Percentiles rank a stretch among this genome's conserved stretches.
Evolutionary conservation across 371 early-diverging fungal genomes (phyloP).

Genomic region (Mucor plumbeus): DNA sequence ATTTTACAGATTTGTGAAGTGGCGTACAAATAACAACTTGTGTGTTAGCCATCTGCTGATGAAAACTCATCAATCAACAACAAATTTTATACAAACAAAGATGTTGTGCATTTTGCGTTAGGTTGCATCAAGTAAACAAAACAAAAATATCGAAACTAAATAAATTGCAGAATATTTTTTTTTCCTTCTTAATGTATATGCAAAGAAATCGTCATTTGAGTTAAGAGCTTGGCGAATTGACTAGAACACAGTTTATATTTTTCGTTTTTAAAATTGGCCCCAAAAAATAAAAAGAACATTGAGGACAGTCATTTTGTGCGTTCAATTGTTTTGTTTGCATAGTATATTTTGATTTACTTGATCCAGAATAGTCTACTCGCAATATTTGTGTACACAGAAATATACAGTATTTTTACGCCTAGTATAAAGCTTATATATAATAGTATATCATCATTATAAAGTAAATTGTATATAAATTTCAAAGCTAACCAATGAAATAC

Average conservation of each 20-base stretch:
- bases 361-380: background rate
- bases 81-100: background rate
- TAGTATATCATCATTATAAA: background rate
- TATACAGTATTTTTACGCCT: background rate
- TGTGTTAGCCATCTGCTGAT: background rate
- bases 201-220: background rate
- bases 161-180: background rate
- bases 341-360: background rate
- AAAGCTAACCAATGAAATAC: background rate
- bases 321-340: background rate
- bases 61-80: background rate
- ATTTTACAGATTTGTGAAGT: background rate
- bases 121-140: background rate
- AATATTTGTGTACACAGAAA: background rate
- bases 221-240: background rate
- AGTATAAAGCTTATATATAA: background rate
- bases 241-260: background rate
- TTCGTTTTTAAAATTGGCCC: background rate
- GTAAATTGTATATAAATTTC: no score
- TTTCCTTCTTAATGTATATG: background rate
- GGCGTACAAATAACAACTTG: conserved; percentile 5
- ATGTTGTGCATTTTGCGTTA: conserved; percentile 1
- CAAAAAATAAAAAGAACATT: background rate
- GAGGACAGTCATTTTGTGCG: background rate
- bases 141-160: background rate